Conservation (phyloP, 768 basidiomycete species). For the Suillus ampliporus region DNA sequence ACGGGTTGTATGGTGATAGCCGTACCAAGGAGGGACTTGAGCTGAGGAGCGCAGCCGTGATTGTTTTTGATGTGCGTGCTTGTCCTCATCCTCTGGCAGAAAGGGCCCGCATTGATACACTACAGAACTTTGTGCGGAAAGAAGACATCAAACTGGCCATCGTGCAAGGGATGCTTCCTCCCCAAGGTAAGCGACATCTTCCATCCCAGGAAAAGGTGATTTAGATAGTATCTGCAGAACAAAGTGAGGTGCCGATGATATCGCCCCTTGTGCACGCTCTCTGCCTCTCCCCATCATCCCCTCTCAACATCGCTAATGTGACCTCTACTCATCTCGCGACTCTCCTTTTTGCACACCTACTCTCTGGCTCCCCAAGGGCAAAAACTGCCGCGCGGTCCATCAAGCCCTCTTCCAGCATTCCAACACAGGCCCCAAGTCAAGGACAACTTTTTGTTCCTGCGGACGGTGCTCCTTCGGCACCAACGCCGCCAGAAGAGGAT, state of each 20-base stretch:
- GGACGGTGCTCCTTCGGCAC: slow-evolving; percentile 53
- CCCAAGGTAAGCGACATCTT: slow-evolving; percentile 45
- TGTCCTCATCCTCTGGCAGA: neutral
- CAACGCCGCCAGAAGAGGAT: slow-evolving; percentile 44
- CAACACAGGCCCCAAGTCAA: slow-evolving; percentile 36
- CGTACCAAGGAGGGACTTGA: slow-evolving; percentile 71
- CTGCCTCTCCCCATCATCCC: slow-evolving; percentile 62
- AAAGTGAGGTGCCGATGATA: slow-evolving; percentile 49
- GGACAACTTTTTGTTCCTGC: slow-evolving; percentile 79
- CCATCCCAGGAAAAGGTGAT: neutral
- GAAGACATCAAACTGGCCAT: slow-evolving; percentile 75
- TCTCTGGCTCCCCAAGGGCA: slow-evolving; percentile 67
- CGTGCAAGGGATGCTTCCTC: slow-evolving; percentile 73
- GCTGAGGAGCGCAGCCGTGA: slow-evolving; percentile 75
- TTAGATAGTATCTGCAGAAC: slow-evolving; percentile 17
- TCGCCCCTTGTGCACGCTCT: slow-evolving; percentile 78
- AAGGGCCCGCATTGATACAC: neutral
- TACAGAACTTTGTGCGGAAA: slow-evolving; percentile 76
- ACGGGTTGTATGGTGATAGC: slow-evolving; percentile 63
- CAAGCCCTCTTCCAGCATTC: slow-evolving; percentile 50
- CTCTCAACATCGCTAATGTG: slow-evolving; percentile 59
- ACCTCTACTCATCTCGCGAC: slow-evolving; percentile 76
- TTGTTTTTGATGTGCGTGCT: slow-evolving; percentile 79
- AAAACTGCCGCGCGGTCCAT: slow-evolving; percentile 71
- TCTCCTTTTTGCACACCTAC: slow-evolving; percentile 80